Evolutionary conservation across 1,139 yeast species (phyloP).

Genomic region (Geotrichum histeridarum): DNA sequence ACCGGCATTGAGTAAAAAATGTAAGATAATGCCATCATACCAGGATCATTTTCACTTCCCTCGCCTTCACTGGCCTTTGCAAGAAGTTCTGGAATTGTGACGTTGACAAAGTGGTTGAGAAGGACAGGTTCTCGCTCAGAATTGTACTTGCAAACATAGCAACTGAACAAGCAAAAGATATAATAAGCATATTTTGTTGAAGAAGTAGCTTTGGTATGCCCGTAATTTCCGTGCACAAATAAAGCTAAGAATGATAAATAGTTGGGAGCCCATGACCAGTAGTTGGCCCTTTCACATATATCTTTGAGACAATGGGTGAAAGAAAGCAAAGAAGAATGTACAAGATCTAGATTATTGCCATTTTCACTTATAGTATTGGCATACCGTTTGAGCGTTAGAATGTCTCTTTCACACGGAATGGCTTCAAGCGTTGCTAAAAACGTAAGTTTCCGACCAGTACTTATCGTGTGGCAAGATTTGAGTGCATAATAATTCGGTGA

Average conservation of each 20-base stretch:
- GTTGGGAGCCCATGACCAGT: constrained; percentile 18
- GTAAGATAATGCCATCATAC: constrained; percentile 7
- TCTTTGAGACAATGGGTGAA: constrained; percentile 4
- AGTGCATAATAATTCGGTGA: not conserved
- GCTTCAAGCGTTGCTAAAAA: constrained; percentile 12
- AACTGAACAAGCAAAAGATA: constrained; percentile 11
- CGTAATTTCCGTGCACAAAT: constrained; percentile 10
- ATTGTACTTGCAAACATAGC: constrained; percentile 12
- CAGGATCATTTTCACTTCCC: not conserved
- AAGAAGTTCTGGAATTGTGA: constrained; percentile 10
- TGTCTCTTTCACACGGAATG: constrained; percentile 11
- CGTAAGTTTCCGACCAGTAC: constrained; percentile 3
- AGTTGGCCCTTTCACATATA: constrained; percentile 11
- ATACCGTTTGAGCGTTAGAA: constrained; percentile 3
- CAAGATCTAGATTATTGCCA: not conserved
- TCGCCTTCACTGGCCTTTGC: not conserved
- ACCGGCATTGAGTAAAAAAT: constrained; percentile 12
- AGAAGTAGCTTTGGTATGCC: not conserved
- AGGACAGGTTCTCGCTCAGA: constrained; percentile 10
- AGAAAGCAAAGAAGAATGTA: constrained; percentile 3
- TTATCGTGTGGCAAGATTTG: constrained; percentile 1
- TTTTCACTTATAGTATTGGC: constrained; percentile 7
- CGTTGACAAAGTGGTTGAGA: constrained; percentile 6
- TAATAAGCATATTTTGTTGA: constrained; percentile 3
- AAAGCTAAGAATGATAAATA: constrained; percentile 11